Evolutionary conservation across 2,329 filamentous ascomycete species (phyloP), one percentile per base, ranked within the genome.

Genomic region (Xylariaceae sp.): DNA sequence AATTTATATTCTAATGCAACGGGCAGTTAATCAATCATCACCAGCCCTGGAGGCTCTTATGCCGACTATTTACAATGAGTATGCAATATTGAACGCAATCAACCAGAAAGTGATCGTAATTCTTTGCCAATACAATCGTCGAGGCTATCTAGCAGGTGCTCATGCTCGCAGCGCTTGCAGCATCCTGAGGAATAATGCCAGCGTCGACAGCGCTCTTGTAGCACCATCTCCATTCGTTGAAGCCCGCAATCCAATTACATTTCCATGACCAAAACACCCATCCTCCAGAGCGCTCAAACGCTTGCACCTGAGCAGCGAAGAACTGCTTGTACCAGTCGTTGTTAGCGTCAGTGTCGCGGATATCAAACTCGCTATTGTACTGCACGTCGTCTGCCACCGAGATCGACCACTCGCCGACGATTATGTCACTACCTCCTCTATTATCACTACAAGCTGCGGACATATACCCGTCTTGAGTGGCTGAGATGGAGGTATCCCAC

Each of bases 181-280:
- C 66, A 34, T 69, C 67, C 53, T 62, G 37, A 8, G 68, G 67
- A 24, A 71, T 68, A 40, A 63, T 64, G 6, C 66, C 64, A 4
- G 65, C 64, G 11, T 58, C 64, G 26, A 70, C 67, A 12, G 68
- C 68, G 11, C 62, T 65, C 63, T 75, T 69, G 62, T 83, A 83
- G 58, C 77, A 77, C 80, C 80, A 82, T 19, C 78, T 68, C 71
- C 76, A 81, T 62, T 82, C 78, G 31, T 73, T 75, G 55, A 62
- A 78, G 14, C 68, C 82, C 1, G 54, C 60, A 49, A 69, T 69
- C 60, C 60, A 67, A 44, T 69, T 65, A 41, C 64, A 68, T 71
- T 86, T 87, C 84, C 84, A 87, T 0, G 78, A 78, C 84, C 85
- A 87, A 65, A 85, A 87, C 3, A 83, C 69, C 83, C 82, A 87